A percentile compares a stretch with the other conserved stretches of the same genome.
Conservation (phyloP, 768 basidiomycete species). For the Suillus sp. region DNA sequence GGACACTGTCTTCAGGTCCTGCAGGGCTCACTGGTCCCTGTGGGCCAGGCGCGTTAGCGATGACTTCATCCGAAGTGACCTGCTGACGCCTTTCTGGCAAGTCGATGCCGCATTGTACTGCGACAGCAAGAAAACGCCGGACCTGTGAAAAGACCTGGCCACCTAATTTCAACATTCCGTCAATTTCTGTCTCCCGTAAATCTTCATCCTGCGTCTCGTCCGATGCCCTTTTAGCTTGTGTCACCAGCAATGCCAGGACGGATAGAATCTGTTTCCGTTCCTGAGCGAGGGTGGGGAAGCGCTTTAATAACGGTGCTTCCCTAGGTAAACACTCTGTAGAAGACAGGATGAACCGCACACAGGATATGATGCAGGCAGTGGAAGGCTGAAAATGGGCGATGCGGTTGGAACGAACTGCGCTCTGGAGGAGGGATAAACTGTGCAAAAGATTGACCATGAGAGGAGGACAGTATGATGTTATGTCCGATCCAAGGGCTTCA, state of each 20-base stretch:
- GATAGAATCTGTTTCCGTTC: conserved; percentile 84
- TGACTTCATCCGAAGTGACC: conserved; percentile 21
- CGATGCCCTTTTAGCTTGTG: conserved; percentile 71
- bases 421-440: conserved; percentile 82
- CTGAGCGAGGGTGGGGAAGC: conserved; percentile 64
- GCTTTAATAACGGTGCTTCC: conserved; percentile 72
- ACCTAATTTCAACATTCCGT: conserved; percentile 78
- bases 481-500: conserved; percentile 49
- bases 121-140: conserved; percentile 74
- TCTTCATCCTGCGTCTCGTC: conserved; percentile 48
- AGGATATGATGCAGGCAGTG: conserved; percentile 92
- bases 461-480: conserved; percentile 69
- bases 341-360: conserved; percentile 84
- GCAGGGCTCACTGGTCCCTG: conserved; percentile 21
- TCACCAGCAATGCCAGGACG: conserved; percentile 79
- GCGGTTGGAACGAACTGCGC: conserved; percentile 77
- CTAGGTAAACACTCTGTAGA: conserved; percentile 83
- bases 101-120: conserved; percentile 72
- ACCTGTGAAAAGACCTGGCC: conserved; percentile 82
- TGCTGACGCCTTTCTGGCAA: conserved; percentile 54
- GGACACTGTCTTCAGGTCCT: conserved; percentile 19
- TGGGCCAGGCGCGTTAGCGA: conserved; percentile 12
- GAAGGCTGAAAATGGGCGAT: conserved; percentile 89
- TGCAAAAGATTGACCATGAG: conserved; percentile 85
- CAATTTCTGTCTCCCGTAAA: conserved; percentile 56